Evolutionary conservation across 306 rosid species (phyloP).

Genomic region (Chamaecrista fasciculata): DNA sequence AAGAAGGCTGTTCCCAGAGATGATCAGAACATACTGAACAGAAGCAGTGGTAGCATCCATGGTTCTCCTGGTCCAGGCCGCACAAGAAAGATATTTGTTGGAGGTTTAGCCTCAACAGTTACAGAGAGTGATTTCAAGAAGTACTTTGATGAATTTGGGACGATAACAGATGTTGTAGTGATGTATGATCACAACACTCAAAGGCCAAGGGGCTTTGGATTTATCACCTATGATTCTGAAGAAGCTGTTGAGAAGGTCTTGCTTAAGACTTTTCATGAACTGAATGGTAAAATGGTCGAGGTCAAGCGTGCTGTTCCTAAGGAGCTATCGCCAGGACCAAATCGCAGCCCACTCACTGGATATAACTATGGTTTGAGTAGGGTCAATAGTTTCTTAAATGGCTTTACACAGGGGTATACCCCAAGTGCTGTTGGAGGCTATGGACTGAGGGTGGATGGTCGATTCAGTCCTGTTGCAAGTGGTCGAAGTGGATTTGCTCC

Average conservation of each 20-base stretch:
- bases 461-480: conserved; percentile 82
- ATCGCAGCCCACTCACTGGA: conserved; percentile 79
- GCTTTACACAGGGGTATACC: conserved; percentile 80
- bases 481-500: conserved; percentile 84
- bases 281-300: conserved; percentile 98
- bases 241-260: conserved; percentile 94
- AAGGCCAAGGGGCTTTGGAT: conserved; percentile 98
- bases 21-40: conserved; percentile 77
- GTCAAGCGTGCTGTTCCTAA: conserved; percentile 99
- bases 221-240: conserved; percentile 93
- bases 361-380: conserved; percentile 71
- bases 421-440: conserved; percentile 74
- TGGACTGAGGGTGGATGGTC: conserved; percentile 74
- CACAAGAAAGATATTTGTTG: conserved; percentile 95
- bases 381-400: conserved; percentile 79
- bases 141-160: conserved; percentile 96
- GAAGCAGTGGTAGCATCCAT: conserved; percentile 75
- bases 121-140: conserved; percentile 94
- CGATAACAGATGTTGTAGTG: conserved; percentile 95
- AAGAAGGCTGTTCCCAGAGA: conserved; percentile 99
- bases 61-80: conserved; percentile 94
- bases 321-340: conserved; percentile 90
- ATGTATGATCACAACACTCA: conserved; percentile 99
- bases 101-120: conserved; percentile 96
- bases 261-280: conserved; percentile 83